Evolutionary conservation across 345 rosid species (phyloP).

Genomic region (Salix arbutifolia): DNA sequence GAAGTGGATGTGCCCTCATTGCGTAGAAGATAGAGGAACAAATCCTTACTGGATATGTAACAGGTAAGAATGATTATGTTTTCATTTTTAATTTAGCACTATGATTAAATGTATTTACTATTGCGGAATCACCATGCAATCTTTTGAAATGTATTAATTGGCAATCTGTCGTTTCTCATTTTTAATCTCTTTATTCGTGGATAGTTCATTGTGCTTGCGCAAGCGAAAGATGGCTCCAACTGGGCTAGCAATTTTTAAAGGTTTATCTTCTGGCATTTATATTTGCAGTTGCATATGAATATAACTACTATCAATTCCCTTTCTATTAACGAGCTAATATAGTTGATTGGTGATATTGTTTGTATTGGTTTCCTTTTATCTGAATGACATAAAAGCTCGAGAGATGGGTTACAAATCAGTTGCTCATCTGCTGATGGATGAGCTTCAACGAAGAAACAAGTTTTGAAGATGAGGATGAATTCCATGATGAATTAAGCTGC

Average conservation of each 20-base stretch:
- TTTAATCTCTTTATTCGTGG: not conserved
- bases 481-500: not conserved
- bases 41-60: slow-evolving; percentile 43
- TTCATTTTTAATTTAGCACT: not conserved
- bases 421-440: slow-evolving; percentile 39
- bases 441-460: slow-evolving; percentile 24
- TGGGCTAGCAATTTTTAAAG: slow-evolving; percentile 33
- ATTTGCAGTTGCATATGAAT: not conserved
- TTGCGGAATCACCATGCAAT: not conserved
- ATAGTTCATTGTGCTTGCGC: slow-evolving; percentile 36
- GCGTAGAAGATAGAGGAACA: slow-evolving; percentile 39
- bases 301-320: not conserved
- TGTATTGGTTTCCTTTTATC: not conserved
- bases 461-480: not conserved
- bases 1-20: slow-evolving; percentile 49
- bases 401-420: slow-evolving; percentile 41
- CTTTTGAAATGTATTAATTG: not conserved
- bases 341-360: not conserved
- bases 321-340: not conserved
- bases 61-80: slow-evolving; percentile 12
- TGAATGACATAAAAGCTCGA: slow-evolving; percentile 18
- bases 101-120: not conserved
- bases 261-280: not conserved
- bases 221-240: slow-evolving; percentile 33
- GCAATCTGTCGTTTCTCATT: not conserved